Evolutionary conservation across 2,329 filamentous ascomycete genomes (phyloP), one percentile per base, ranked within the genome.

Genomic region (Alternaria brassicicola): DNA sequence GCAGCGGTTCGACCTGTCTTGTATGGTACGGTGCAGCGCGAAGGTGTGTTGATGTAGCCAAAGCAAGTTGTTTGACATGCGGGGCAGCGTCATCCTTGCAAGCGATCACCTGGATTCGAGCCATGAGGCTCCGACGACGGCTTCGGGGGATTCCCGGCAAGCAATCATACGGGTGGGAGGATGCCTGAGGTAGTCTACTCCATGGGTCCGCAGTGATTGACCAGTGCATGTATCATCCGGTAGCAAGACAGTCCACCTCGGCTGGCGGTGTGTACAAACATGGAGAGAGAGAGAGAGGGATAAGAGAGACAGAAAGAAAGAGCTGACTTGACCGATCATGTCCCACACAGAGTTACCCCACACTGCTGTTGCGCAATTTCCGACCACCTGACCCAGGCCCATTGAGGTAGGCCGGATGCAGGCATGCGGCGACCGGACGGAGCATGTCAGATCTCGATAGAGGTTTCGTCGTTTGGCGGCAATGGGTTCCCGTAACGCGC

Each of bases 41-140:
- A 51, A 48, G 48, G 47, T 36, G 47, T 36, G 21, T 30, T 41
- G 38, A 21, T 36, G 55, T 25, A 19, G 47, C 15, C 43, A 38
- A 51, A 41, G 52, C 48, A 21, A 42, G 50, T 47, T 55, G 46
- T 43, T 38, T 28, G 38, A n/a, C 31, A 42, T 51, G 56, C 52
- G 46, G 56, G 52, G 56, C 56, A 50, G 50, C 56, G 57, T 57
- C 57, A 59, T 59, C 35, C 47, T 56, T 31, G 56, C 30, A 21
- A 51, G 33, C 56, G 39, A 62, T 61, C 49, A 39, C 31, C 30
- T 19, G 3, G 19, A 45, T 41, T 43, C 36, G 45, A 38, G 38
- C 15, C 21, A 23, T 23, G 31, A 49, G 33, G 19, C 35, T 36
- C 35, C 17, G 35, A 21, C 6, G 10, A 17, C 3, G 19, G 21